Evolutionary conservation across 2,329 filamentous ascomycete genomes (phyloP).

Genomic region (Sarocladiaceae sp.): DNA sequence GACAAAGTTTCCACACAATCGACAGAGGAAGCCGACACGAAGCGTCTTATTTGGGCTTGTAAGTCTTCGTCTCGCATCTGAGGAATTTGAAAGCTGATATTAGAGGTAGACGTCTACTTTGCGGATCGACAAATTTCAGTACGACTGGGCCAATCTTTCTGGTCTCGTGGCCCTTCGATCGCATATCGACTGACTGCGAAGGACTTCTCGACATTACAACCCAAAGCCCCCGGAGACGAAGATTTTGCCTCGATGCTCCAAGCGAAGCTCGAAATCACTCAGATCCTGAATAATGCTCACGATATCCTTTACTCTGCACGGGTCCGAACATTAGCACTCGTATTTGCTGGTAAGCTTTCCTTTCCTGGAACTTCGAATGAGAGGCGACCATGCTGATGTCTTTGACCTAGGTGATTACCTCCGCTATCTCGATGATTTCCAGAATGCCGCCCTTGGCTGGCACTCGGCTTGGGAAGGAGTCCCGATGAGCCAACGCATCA

Average conservation of each 20-base stretch:
- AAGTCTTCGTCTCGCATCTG: neutral
- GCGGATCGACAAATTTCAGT: conserved; percentile 11
- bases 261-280: conserved; percentile 10
- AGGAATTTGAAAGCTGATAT: neutral
- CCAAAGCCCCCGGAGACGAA: conserved; percentile 6
- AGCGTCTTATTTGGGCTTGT: conserved; percentile 11
- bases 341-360: conserved; percentile 1
- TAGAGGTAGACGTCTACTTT: conserved; percentile 7
- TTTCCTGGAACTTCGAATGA: neutral
- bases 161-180: conserved; percentile 10
- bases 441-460: conserved; percentile 6
- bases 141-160: conserved; percentile 10
- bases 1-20: neutral
- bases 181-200: conserved; percentile 2
- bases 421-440: conserved; percentile 11
- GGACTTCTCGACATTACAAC: conserved; percentile 10
- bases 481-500: neutral
- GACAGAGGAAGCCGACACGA: conserved; percentile 5
- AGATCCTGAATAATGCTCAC: conserved; percentile 11
- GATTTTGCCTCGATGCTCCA: conserved; percentile 8
- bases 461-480: neutral
- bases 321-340: neutral
- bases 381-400: neutral
- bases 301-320: conserved; percentile 10
- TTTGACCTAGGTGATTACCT: conserved; percentile 8